Evolutionary conservation across 345 rosid genomes (phyloP).

Genomic region (Conringia planisiliqua): DNA sequence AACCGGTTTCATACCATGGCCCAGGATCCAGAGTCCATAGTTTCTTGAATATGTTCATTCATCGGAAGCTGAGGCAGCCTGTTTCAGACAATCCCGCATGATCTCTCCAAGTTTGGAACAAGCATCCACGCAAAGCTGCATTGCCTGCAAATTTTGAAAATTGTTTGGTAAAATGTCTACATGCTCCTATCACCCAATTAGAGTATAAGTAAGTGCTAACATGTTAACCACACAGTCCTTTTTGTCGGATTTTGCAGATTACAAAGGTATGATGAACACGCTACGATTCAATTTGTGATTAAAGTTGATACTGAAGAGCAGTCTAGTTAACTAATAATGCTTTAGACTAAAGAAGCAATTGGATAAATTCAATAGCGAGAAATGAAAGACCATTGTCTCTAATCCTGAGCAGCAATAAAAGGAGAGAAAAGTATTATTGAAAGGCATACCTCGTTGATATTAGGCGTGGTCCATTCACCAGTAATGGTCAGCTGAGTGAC

Average conservation of each 20-base stretch:
- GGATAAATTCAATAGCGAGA: background rate
- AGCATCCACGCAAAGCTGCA: constrained; percentile 92
- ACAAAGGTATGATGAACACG: too few species aligned
- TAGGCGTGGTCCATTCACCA: constrained; percentile 84
- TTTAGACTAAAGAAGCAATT: background rate
- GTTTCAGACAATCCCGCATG: constrained; percentile 83
- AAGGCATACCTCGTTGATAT: constrained; percentile 64
- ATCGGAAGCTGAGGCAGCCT: constrained; percentile 50
- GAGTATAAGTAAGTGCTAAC: too few species aligned
- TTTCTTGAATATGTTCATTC: constrained; percentile 36
- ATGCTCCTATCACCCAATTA: too few species aligned
- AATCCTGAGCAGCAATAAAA: background rate
- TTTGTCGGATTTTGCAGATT: too few species aligned
- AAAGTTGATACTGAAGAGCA: too few species aligned
- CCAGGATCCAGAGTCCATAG: constrained; percentile 3
- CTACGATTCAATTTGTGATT: too few species aligned
- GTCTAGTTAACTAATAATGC: background rate
- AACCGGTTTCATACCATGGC: constrained; percentile 13
- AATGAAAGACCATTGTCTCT: background rate
- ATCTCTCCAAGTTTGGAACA: constrained; percentile 71
- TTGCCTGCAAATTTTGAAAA: constrained; percentile 51
- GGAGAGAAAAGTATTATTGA: background rate
- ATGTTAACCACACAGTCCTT: too few species aligned
- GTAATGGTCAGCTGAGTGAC: constrained; percentile 78
- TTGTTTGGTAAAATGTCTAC: background rate